Evolutionary conservation across 805 yeast genomes (phyloP), one percentile per base, ranked within the genome.

Genomic region (Metschnikowia dekortorum): DNA sequence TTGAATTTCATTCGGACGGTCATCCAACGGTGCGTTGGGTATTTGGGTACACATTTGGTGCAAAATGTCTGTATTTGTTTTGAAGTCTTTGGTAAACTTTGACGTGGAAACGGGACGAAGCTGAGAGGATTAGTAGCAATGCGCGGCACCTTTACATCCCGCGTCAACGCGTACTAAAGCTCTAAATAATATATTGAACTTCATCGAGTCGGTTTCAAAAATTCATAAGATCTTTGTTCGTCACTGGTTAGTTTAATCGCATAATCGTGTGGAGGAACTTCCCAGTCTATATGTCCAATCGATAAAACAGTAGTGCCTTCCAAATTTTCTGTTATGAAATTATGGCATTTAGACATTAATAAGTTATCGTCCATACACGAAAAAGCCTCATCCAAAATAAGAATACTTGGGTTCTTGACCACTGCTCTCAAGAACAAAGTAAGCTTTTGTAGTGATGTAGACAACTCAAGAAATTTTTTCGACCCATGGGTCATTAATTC

Each of bases 351-450:
- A 8, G 53, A 44, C 62, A 73, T 62, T 35, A 72, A 36, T 7
- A 40, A 48, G 39, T 54, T 59, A 33, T 82, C 84, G 37, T 85
- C 87, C 94, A 92, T 88, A 13, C 90, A 95, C 22, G 96, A 87
- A 51, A 92, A 81, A 0, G 98, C 96, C 70, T 92, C 99, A 66
- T 92, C 99, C 2, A 92, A 71, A 43, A 92, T 85, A 47, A 92
- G 71, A 1, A 92, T 69, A 44, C 81, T 79, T 0, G 99, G 99
- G 54, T 80, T 72, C 64, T 87, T 89, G 39, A 89, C 75, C 14
- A 92, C 61, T 2, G 96, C 85, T 49, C 99, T 74, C 26, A 90
- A 68, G 57, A 94, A 84, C 28, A 92, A 70, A 0, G 82, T 81
- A 10, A 89, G 66, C 61, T 92, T 92, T 66, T 92, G 98, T 51